These are phyloP conservation scores for Phaeosphaeriaceae sp. DNA, from an alignment of 2,329 filamentous ascomycete genomes.

Conservation along the genomic window DNA sequence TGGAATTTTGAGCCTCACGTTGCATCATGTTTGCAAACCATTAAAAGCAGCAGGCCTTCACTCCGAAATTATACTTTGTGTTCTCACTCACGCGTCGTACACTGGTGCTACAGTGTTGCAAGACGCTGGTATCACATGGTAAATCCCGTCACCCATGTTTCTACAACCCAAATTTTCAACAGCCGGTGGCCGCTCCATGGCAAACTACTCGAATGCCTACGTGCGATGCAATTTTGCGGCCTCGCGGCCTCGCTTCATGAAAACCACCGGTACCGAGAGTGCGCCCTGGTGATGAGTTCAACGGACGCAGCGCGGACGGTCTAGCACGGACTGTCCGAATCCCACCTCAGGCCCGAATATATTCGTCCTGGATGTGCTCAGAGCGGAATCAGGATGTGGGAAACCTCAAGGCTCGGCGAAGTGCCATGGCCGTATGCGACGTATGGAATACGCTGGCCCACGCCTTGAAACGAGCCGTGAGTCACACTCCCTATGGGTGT, in stretches of 20 bases:
- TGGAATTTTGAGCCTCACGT: constrained; percentile 4
- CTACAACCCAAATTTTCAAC: constrained; percentile 2
- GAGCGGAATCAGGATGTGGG: constrained; percentile 2
- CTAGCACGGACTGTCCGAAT: constrained; percentile 23
- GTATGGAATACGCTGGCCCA: background rate
- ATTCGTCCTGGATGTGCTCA: constrained; percentile 22
- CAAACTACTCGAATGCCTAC: background rate
- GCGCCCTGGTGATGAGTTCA: too few relatives aligned
- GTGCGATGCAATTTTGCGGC: background rate
- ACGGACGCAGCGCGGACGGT: constrained; percentile 25
- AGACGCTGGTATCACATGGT: too few relatives aligned
- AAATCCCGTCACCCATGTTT: too few relatives aligned
- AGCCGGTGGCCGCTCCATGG: background rate
- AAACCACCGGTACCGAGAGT: too few relatives aligned
- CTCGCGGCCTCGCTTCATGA: too few relatives aligned
- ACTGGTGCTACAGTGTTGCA: background rate
- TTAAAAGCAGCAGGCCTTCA: constrained; percentile 1
- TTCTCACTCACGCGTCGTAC: background rate
- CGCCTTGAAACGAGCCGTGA: background rate
- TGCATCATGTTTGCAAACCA: constrained; percentile 1
- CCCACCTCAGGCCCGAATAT: constrained; percentile 18
- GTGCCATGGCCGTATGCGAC: too few relatives aligned
- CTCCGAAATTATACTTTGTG: background rate
- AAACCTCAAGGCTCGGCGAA: constrained; percentile 12
- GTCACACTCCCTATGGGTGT: background rate